Base-by-base conservation (phyloP, 177 flowering plant species). In the Vitis hybrid region DNA sequence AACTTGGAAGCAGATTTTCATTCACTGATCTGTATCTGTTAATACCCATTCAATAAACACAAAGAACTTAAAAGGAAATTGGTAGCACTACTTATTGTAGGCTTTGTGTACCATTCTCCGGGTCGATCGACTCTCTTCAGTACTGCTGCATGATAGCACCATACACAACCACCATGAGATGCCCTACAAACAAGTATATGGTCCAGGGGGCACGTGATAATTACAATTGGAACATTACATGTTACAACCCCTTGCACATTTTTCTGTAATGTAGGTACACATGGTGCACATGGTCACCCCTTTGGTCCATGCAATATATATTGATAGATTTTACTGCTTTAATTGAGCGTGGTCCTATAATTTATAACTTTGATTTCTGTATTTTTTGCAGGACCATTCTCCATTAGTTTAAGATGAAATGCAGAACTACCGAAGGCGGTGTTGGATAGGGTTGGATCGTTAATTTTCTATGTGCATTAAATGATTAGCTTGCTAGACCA, bases 371-470 rank as follows among this genome's bases (percentile, higher is more conserved):
- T 66, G 22, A 64, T 55, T 28, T 33, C 62, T 64, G 56, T 7
- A 11, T 47, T 63, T 75, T 59, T 50, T 51, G 13, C 58, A 52
- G 76, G 80, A 77, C 80, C 80, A 77, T 69, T 75, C 56, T 20
- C 64, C 33, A 71, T 71, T 71, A 71, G 57, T 56, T 53, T 11
- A 11, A 7, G 7, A 65, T 64, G 28, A 3, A 19, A 20, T 19
- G 28, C 55, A 38, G 18, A 62, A 15, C 65, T 14, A n/a, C 18
- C 65, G 19, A 33, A 38, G 19, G 51, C 51, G 52, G 65, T 20
- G 38, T 60, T 18, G 44, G 31, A 3, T 62, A 31, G 51, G 20
- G 14, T 44, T 62, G 6, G 51, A 15, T 19, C 15, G 31, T 4
- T 60, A 55, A 5, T 17, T 55, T 14, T 14, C 17, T 55, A 55